A percentile compares a stretch with the other conserved stretches of the same genome.
phyloP scores from a whole-genome alignment of 78 protist species.

The Emiliania huxleyi region DNA sequence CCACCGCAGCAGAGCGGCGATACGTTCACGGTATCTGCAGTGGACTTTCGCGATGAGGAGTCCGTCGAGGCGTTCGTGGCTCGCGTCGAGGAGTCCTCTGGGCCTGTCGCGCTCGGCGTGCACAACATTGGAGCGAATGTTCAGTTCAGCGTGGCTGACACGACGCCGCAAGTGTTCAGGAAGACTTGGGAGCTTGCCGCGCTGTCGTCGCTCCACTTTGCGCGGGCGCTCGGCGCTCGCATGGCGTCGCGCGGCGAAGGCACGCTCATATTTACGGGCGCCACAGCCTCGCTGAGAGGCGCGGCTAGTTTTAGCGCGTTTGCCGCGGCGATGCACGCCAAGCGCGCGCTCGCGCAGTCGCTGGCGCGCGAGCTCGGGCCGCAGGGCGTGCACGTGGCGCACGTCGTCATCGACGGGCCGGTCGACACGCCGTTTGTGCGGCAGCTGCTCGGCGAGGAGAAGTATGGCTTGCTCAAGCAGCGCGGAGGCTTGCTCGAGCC shows the following conservation, averaged over 20 bases:
- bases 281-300: not conserved
- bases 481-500: not conserved
- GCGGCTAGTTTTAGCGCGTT: not conserved
- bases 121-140: constrained; percentile 16
- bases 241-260: not conserved
- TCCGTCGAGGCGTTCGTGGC: not conserved
- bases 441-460: not conserved
- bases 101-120: not conserved
- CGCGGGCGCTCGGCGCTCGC: not conserved
- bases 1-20: not conserved
- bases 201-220: not conserved
- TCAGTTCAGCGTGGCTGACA: not conserved
- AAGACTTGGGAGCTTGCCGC: constrained; percentile 22
- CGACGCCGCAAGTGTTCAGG: not conserved
- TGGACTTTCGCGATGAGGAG: not conserved
- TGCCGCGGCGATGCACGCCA: not conserved
- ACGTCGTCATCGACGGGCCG: constrained; percentile 3
- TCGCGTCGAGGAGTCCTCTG: not conserved
- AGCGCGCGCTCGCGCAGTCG: not conserved
- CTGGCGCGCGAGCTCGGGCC: constrained; percentile 6
- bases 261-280: not conserved
- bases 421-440: constrained; percentile 1
- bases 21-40: too few relatives aligned
- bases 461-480: too few relatives aligned
- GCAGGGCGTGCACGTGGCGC: not conserved